Evolutionary conservation across 129 eudicot genomes (phyloP), one percentile per base, ranked within the genome.

Genomic region (Pulicaria dysenterica): DNA sequence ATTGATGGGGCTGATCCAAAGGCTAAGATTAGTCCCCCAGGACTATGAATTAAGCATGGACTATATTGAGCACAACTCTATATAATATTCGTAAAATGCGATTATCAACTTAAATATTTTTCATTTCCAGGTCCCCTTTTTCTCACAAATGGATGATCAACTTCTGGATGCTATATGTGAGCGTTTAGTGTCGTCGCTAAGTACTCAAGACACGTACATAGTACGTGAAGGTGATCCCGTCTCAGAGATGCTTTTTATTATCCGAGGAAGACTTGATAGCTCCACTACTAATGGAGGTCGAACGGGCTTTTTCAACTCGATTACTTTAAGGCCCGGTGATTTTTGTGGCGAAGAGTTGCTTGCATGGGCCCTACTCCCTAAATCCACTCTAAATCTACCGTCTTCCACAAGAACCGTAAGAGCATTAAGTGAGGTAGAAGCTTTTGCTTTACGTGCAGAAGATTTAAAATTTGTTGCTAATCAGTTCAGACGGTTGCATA

Each of bases 151-250:
- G 98, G 98, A 92, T 69, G 90, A 84, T 71, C 96, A 87, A 58
- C 83, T 92, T 40, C 96, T 92, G 0, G 96, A 92, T 64, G 98
- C 98, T 9, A 92, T 92, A 74, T 92, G 96, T 12, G 98, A 92
- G 73, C 95, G 96, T 8, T 79, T 92, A 5, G 89, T 74, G 8
- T 89, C 98, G 7, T 92, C 96, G 17, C 82, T 92, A 59, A 85
- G 89, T 73, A 92, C 95, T 4, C 86, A 88, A 64, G 90, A 83
- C 67, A 92, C 96, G 0, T 89, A 71, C 83, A 85, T 92, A 8
- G 98, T 92, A 43, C 98, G 98, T 11, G 98, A 92, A 69, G 98
- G 96, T 3, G 98, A 92, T 72, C 98, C 98, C 0, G 92, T 87
- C 5, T 76, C 88, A 2, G 96, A 92, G 67, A 92, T 92, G 98